phyloP scores from a whole-genome alignment of 352 stramenopile genomes.

The Globisporangium sylvaticum region DNA sequence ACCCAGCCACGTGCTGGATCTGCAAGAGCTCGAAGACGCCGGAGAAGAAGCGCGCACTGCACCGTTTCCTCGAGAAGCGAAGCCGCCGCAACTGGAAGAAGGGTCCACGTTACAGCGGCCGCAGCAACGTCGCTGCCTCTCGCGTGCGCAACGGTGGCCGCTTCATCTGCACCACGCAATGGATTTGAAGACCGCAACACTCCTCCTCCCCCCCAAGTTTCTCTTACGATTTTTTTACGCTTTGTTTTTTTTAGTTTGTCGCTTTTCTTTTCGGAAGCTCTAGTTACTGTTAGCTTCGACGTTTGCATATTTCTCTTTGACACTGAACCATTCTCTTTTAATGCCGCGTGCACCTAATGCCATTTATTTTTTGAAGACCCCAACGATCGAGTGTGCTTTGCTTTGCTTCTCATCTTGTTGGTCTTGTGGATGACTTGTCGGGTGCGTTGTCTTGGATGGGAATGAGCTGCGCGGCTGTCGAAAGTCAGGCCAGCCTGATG shows the following conservation, averaged over 20 bases:
- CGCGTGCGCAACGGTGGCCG: conserved; percentile 78
- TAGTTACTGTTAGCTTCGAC: conserved; percentile 9
- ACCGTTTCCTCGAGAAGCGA: conserved; percentile 81
- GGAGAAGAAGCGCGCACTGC: conserved; percentile 77
- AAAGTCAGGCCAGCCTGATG: neutral
- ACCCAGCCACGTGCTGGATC: conserved; percentile 80
- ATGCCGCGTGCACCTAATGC: conserved; percentile 10
- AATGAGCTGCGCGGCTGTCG: too few species aligned
- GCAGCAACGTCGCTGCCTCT: conserved; percentile 74
- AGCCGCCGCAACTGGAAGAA: conserved; percentile 82
- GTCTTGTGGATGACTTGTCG: too few species aligned
- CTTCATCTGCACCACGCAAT: conserved; percentile 80
- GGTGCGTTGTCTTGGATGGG: too few species aligned
- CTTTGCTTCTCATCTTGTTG: too few species aligned
- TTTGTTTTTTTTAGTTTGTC: conserved; percentile 19
- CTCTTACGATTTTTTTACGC: conserved; percentile 10
- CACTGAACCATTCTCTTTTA: conserved; percentile 21
- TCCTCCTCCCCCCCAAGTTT: neutral
- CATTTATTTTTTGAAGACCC: conserved; percentile 15
- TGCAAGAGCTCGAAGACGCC: conserved; percentile 83
- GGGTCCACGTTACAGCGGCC: conserved; percentile 71
- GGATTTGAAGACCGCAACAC: conserved; percentile 43
- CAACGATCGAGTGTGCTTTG: neutral
- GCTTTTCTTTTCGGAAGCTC: conserved; percentile 12
- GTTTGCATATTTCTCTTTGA: conserved; percentile 18